A percentile compares a stretch with the other conserved stretches of the same genome.
Evolutionary conservation across 148 eudicot genomes (phyloP).

Genomic region (Silene conica): DNA sequence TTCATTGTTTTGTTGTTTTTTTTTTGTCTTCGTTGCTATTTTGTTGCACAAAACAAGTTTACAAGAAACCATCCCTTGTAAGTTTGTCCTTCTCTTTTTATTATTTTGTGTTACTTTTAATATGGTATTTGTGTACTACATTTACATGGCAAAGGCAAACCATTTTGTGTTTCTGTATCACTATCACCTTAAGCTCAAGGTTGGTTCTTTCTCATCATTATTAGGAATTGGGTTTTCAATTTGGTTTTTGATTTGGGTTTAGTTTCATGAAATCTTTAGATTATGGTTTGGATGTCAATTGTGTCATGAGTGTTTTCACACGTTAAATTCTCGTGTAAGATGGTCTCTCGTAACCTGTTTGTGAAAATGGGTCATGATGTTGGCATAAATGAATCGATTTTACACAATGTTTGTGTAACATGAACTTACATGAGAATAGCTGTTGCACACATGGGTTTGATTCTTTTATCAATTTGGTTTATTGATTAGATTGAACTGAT

Average conservation of each 20-base stretch:
- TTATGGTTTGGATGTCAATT: slow-evolving; percentile 1
- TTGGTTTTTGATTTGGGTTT: slow-evolving; percentile 8
- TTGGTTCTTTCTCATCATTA: slow-evolving; percentile 19
- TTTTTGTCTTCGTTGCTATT: background rate
- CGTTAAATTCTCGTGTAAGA: no score
- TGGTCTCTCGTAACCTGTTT: no score
- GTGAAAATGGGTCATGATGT: no score
- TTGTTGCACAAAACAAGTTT: background rate
- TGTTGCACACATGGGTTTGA: background rate
- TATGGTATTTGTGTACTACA: background rate
- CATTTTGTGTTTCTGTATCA: slow-evolving; percentile 16
- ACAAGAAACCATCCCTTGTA: slow-evolving; percentile 30
- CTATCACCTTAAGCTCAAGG: slow-evolving; percentile 15
- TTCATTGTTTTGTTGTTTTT: slow-evolving; percentile 1
- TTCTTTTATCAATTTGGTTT: background rate
- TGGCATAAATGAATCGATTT: no score
- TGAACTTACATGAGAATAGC: no score
- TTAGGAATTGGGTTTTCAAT: background rate
- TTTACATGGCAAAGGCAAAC: background rate
- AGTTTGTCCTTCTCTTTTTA: slow-evolving; percentile 26
- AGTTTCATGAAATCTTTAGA: background rate
- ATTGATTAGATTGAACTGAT: background rate
- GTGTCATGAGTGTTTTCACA: no score
- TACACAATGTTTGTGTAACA: no score
- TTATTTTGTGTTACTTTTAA: background rate